Percentiles rank a stretch among this genome's conserved stretches.
Conservation (phyloP, 345 rosid genomes). For the Arabidopsis thaliana region TAIR10.1 NC_003074.8:5067001-5067500, state of each 20-base stretch:
- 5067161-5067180: constrained; percentile 10
- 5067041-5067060: constrained; percentile 92
- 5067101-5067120: constrained; percentile 76
- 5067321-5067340: constrained; percentile 88
- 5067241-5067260: constrained; percentile 93
- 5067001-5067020: constrained; percentile 65
- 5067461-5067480: constrained; percentile 58
- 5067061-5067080: constrained; percentile 75
- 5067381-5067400: constrained; percentile 67
- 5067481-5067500: constrained; percentile 62
- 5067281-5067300: constrained; percentile 72
- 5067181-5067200: not conserved
- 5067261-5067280: constrained; percentile 79
- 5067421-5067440: constrained; percentile 66
- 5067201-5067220: constrained; percentile 27
- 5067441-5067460: constrained; percentile 81
- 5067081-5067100: constrained; percentile 79
- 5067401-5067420: constrained; percentile 73
- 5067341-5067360: constrained; percentile 69
- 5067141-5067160: constrained; percentile 16
- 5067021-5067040: constrained; percentile 87
- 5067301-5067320: constrained; percentile 85
- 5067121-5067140: constrained; percentile 64
- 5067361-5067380: constrained; percentile 74
- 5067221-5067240: constrained; percentile 96